phyloP scores from a whole-genome alignment of 495 filamentous ascomycete species.

The Podospora sp. region DNA sequence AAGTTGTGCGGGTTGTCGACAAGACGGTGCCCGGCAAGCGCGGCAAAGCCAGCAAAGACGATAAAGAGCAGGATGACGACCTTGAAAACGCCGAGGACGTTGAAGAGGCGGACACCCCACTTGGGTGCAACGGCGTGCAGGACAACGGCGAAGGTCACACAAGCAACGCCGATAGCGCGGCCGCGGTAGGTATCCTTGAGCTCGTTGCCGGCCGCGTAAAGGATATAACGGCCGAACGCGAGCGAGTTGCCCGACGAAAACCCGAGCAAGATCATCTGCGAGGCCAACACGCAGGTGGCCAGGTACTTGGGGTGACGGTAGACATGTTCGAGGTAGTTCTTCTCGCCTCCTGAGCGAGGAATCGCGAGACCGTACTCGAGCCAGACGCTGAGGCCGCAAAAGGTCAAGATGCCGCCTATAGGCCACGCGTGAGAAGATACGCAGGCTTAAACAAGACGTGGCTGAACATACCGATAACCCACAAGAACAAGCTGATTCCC shows the following conservation, averaged over 20 bases:
- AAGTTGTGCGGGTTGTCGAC: conserved; percentile 39
- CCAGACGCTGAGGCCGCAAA: conserved; percentile 33
- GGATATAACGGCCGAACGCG: conserved; percentile 67
- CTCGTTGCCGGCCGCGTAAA: conserved; percentile 59
- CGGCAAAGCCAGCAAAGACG: conserved; percentile 60
- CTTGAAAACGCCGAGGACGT: conserved; percentile 67
- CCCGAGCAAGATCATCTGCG: conserved; percentile 58
- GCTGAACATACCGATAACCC: conserved; percentile 40
- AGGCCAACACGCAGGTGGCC: conserved; percentile 61
- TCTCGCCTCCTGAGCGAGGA: conserved; percentile 53
- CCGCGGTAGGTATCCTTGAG: conserved; percentile 60
- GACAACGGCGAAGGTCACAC: conserved; percentile 55
- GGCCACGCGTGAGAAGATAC: background rate
- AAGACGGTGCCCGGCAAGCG: conserved; percentile 14
- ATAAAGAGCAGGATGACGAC: conserved; percentile 66
- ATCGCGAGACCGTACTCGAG: conserved; percentile 55
- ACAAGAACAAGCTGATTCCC: conserved; percentile 36
- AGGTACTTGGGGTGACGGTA: conserved; percentile 64
- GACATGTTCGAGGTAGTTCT: conserved; percentile 66
- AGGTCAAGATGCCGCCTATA: conserved; percentile 36
- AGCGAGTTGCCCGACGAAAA: conserved; percentile 64
- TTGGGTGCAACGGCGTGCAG: conserved; percentile 61
- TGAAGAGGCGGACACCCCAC: conserved; percentile 65
- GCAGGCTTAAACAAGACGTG: background rate
- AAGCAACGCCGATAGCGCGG: conserved; percentile 59